Evolutionary conservation across 257 asterid genomes (phyloP).

Genomic region (Ligustrum vulgare): DNA sequence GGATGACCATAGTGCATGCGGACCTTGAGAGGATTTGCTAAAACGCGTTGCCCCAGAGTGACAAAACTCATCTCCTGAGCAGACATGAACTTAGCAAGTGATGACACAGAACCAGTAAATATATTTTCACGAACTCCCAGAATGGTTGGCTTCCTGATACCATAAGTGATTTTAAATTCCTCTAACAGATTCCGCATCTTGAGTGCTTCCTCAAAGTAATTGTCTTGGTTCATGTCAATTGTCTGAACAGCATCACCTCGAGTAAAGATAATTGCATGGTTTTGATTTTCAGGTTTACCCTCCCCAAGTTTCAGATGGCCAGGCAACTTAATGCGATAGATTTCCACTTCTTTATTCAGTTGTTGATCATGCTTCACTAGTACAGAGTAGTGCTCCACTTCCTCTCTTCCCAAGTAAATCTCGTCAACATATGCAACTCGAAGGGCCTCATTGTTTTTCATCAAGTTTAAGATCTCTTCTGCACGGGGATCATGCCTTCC

Average conservation of each 20-base stretch:
- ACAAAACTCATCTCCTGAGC: conserved; percentile 97
- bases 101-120: conserved; percentile 94
- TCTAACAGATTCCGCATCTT: conserved; percentile 93
- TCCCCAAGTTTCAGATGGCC: conserved; percentile 96
- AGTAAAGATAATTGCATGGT: conserved; percentile 91
- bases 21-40: conserved; percentile 87
- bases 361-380: conserved; percentile 90
- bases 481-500: conserved; percentile 76
- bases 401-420: conserved; percentile 69
- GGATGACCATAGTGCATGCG: conserved; percentile 99
- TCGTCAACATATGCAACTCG: conserved; percentile 95
- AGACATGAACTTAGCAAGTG: conserved; percentile 96
- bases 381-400: conserved; percentile 77
- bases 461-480: conserved; percentile 72
- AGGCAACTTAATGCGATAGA: conserved; percentile 83
- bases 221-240: conserved; percentile 97
- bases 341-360: conserved; percentile 69
- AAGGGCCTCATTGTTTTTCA: conserved; percentile 89
- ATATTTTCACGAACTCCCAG: conserved; percentile 94
- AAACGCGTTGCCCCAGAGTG: conserved; percentile 88
- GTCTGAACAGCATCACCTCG: conserved; percentile 96
- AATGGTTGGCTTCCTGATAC: conserved; percentile 88
- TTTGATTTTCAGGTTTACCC: conserved; percentile 98
- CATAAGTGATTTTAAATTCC: conserved; percentile 68
- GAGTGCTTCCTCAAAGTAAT: conserved; percentile 89